Evolutionary conservation across 225 moss, liverwort and hornwort species (phyloP), one percentile per base, ranked within the genome.

Genomic region (Neckera pumila): DNA sequence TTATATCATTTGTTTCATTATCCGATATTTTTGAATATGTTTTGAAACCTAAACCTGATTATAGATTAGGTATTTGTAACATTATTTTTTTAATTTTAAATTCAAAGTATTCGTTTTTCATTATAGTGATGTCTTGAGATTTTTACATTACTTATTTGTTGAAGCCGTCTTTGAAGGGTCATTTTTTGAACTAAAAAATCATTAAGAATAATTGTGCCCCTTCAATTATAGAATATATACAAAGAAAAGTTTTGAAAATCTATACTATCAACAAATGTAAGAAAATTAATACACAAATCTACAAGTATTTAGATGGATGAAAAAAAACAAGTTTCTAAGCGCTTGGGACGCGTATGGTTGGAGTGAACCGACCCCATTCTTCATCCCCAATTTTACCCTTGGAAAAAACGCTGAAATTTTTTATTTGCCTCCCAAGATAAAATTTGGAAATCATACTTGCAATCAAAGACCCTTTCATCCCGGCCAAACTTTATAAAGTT

Each of bases 151-250:
- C 3, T 27, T 42, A 71, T 15, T 27, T 16, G 16, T 9, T 43
- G 0, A 14, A 70, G 23, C 8, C 0, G 0, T 14, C 26, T 70
- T 8, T 14, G 14, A 70, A 70, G 26, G 25, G 8, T 2, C 26
- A 70, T 40, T 70, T 70, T 40, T 70, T 40, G 23, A 70, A 25
- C 0, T 23, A 1, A 70, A 40, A 4, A 40, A 15, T n/a, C n/a
- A n/a, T n/a, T n/a, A n/a, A n/a, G n/a, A n/a, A 40, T 38, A 23
- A 12, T 38, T 22, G 9, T 12, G 1, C 12, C 4, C 22, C 13
- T 69, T 69, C 23, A 69, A 69, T 1, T 0, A 14, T 8, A 69
- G 3, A 40, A 38, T 38, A 14, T 69, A 23, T 69, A 23, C 2
- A 23, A 69, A 69, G 22, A n/a, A 22, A 3, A 7, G 2, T 2